These are phyloP conservation scores for Reutealis trisperma DNA, from an alignment of 345 rosid genomes.

Conservation along the genomic window DNA sequence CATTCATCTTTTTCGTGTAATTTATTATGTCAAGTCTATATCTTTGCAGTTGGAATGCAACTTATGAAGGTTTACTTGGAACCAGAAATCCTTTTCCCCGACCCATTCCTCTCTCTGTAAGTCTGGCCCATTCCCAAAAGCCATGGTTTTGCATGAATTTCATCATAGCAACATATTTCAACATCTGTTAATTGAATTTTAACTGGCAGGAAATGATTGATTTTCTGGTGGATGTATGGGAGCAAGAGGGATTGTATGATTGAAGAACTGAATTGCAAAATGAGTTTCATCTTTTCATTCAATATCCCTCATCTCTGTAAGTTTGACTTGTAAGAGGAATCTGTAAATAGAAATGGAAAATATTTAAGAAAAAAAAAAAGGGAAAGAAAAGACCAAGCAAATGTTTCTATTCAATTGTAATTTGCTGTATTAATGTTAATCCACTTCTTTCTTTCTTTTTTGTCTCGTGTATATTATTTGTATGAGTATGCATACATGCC, in stretches of 20 bases:
- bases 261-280: constrained; percentile 14
- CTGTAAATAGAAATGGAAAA: constrained; percentile 20
- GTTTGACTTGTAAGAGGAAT: constrained; percentile 6
- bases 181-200: constrained; percentile 5
- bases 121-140: constrained; percentile 10
- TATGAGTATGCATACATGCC: not conserved
- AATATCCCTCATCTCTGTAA: not conserved
- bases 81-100: constrained; percentile 57
- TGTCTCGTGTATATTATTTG: no score
- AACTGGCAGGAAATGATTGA: constrained; percentile 33
- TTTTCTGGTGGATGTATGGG: constrained; percentile 34
- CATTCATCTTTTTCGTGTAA: not conserved
- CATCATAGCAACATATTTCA: not conserved
- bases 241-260: constrained; percentile 35
- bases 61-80: constrained; percentile 64
- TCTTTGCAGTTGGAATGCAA: constrained; percentile 59
- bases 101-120: constrained; percentile 74
- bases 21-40: not conserved
- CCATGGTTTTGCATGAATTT: not conserved
- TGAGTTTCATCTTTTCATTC: not conserved
- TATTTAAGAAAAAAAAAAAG: not conserved
- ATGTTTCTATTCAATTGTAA: constrained; percentile 16
- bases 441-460: not conserved
- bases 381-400: not conserved
- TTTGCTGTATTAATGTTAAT: not conserved